Evolutionary conservation across 352 stramenopile species (phyloP), one percentile per base, ranked within the genome.

Genomic region (Phytophthora sp.): DNA sequence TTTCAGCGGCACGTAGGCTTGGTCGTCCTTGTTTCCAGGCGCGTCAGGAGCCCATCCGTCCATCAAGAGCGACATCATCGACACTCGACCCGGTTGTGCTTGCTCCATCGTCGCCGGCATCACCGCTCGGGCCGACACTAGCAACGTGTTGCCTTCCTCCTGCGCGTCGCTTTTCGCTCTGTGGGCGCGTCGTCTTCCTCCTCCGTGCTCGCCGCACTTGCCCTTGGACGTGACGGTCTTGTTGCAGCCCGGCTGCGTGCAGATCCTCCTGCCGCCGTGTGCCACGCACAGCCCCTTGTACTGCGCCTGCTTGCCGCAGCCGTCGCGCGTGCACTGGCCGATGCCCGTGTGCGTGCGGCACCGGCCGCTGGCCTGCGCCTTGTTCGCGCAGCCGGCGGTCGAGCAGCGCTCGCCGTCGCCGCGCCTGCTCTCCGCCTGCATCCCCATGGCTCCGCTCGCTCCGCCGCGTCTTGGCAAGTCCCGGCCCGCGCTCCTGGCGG

Each of bases 161-260:
- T n/a, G n/a, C n/a, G 5, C 45, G 10, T 41, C 45, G 28, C 10
- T 13, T 27, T 27, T 11, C 15, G n/a, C 10, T 3, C 7, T 31
- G 11, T n/a, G 27, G 12, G 39, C 46, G 0, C 9, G 51, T 46
- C 43, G 49, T 24, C 58, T 18, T 1, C 58, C 51, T n/a, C 58
- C 58, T 30, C 58, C 58, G n/a, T 67, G 58, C 12, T 67, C 58
- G n/a, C 32, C 50, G 11, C 58, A 67, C 26, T 55, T 45, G 9
- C 58, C 58, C 42, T 51, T 67, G 58, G 58, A 67, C 32, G 41
- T 60, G 24, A 67, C 58, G 18, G 53, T 67, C 58, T 67, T 67
- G 42, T 23, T 60, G 38, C 58, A 67, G 17, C n/a, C 43, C 39
- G 42, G 26, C 4, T 27, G 5, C 4, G 32, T 55, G 24, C 58